These are phyloP conservation scores for Phytophthora hybrid DNA, from an alignment of 352 stramenopile species.

Conservation along the genomic window DNA sequence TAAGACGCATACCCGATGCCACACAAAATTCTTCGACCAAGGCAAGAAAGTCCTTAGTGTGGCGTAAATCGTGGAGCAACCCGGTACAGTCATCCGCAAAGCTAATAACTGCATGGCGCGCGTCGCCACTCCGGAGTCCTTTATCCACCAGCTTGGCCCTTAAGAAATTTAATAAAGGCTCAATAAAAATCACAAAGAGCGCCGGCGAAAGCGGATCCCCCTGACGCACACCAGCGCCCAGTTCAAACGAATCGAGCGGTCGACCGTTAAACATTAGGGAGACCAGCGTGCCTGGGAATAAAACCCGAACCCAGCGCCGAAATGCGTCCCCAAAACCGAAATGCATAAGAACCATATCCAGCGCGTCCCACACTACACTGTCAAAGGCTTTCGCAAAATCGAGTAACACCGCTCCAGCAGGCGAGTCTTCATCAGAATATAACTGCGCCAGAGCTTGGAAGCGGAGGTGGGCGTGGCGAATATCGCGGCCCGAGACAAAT, in stretches of 20 bases:
- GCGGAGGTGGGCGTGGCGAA: no score
- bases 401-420: no score
- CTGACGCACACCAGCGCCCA: constrained; percentile 26
- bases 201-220: constrained; percentile 28
- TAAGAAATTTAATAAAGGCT: constrained; percentile 20
- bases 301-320: constrained; percentile 15
- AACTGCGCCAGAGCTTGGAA: no score
- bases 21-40: no score
- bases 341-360: constrained; percentile 20
- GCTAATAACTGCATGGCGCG: constrained; percentile 3
- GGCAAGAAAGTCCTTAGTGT: no score
- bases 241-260: constrained; percentile 3
- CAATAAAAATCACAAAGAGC: constrained; percentile 23
- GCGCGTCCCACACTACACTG: constrained; percentile 11
- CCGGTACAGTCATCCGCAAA: constrained; percentile 26
- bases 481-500: no score
- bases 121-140: not conserved
- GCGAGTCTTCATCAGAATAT: no score
- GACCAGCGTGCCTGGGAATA: constrained; percentile 16
- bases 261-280: constrained; percentile 22
- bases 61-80: no score
- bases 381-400: constrained; percentile 22
- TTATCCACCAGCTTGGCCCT: no score
- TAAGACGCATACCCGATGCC: no score
- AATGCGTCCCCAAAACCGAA: constrained; percentile 29